A percentile compares a stretch with the other conserved stretches of the same genome.
Conservation (phyloP, 768 basidiomycete genomes). For the Lactarius hatsudake region DNA sequence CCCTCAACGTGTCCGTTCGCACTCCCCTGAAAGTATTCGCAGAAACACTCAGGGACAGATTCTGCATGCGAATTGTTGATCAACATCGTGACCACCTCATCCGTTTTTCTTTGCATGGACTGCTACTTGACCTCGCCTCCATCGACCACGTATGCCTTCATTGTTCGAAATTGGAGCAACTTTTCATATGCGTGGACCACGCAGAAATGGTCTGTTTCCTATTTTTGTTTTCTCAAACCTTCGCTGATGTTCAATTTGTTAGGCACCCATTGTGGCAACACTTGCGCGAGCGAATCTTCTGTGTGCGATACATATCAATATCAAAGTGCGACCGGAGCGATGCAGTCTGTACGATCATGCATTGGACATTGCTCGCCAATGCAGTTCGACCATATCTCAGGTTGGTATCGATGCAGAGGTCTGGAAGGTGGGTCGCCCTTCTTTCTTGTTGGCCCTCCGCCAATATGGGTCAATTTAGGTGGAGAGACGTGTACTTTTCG, state of each 20-base stretch:
- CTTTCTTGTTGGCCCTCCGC: background rate
- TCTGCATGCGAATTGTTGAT: conserved; percentile 51
- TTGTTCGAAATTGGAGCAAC: conserved; percentile 54
- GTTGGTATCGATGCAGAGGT: conserved; percentile 69
- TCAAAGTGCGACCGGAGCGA: conserved; percentile 29
- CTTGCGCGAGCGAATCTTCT: conserved; percentile 48
- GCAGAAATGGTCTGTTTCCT: conserved; percentile 43
- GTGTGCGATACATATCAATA: conserved; percentile 60
- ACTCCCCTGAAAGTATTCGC: conserved; percentile 31
- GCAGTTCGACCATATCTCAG: conserved; percentile 51
- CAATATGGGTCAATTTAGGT: conserved; percentile 7
- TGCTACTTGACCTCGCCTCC: conserved; percentile 50
- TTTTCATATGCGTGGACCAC: conserved; percentile 59
- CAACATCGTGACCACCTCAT: conserved; percentile 51
- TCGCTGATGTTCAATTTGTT: background rate
- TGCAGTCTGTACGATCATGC: conserved; percentile 25
- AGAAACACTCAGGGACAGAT: conserved; percentile 42
- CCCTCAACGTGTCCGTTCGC: conserved; percentile 51
- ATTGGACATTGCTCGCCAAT: conserved; percentile 46
- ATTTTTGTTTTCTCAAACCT: background rate
- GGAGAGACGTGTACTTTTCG: conserved; percentile 5
- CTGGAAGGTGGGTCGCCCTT: conserved; percentile 54
- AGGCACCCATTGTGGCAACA: conserved; percentile 43
- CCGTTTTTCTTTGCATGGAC: conserved; percentile 62
- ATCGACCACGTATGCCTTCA: conserved; percentile 53